Evolutionary conservation across 805 yeast genomes (phyloP), one percentile per base, ranked within the genome.

Genomic region (Wickerhamiella spandovensis): DNA sequence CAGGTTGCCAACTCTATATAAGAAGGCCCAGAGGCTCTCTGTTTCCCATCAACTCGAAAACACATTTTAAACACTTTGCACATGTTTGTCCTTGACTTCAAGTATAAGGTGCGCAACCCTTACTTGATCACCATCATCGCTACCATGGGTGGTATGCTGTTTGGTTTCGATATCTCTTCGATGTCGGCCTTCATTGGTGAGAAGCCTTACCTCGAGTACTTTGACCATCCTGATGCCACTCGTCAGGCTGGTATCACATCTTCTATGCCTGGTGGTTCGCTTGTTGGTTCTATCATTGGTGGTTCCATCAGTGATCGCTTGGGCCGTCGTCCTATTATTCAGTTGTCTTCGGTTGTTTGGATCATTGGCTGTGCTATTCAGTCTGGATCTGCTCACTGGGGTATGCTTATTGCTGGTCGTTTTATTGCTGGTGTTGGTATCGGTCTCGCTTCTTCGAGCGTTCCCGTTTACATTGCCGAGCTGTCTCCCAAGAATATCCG

Each of bases 101-200:
- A 49, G 50, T 57, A 54, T 76, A 47, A 74, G 69, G 57, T 74
- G 39, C 70, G 76, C 65, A 82, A 82, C 63, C 76, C 80, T 20
- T 79, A 72, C 60, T 58, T 74, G 39, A 75, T 81, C 48, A 76
- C 83, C n/a, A 56, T 64, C 22, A 72, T 81, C 38, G 72, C 87
- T 46, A 73, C 84, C 53, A 62, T 82, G 24, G 82, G 85, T 43
- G 90, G 89, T 44, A 68, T 78, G 67, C 72, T 84, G 64, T 77
- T 82, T 65, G 94, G 95, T 51, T 77, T 83, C 60, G 95, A 85
- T 63, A 79, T 82, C 49, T 78, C 90, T 2, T 83, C 94, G 0
- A 76, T 85, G 69, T 76, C 88, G 1, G 80, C 85, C 2, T 82
- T 84, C 58, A 70, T 84, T 43, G 71, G 72, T 1, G 65, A 73